These are phyloP conservation scores for Hortaea sp. DNA, from an alignment of 2,329 filamentous ascomycete genomes.

Conservation along the genomic window DNA sequence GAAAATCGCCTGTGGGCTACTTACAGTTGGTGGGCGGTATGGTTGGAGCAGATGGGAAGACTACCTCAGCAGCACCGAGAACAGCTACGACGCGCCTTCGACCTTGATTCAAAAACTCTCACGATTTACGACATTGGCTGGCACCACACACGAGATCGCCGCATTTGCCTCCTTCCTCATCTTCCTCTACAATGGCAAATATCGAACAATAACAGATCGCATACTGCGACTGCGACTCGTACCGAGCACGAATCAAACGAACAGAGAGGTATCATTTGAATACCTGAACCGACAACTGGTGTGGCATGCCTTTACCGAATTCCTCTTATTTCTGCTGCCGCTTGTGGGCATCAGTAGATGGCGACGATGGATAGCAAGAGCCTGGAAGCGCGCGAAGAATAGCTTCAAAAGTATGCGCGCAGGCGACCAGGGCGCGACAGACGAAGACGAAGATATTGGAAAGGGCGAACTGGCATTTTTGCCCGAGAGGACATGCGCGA, in stretches of 20 bases:
- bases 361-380: slow-evolving; percentile 76
- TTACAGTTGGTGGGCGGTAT: slow-evolving; percentile 82
- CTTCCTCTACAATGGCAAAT: slow-evolving; percentile 83
- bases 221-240: slow-evolving; percentile 74
- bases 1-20: slow-evolving; percentile 70
- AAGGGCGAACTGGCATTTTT: slow-evolving; percentile 65
- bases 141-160: slow-evolving; percentile 68
- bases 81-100: slow-evolving; percentile 55
- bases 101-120: slow-evolving; percentile 49
- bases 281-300: slow-evolving; percentile 95
- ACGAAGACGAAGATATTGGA: slow-evolving; percentile 32
- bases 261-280: slow-evolving; percentile 89
- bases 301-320: slow-evolving; percentile 99
- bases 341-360: slow-evolving; percentile 91
- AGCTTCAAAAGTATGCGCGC: slow-evolving; percentile 40
- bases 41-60: slow-evolving; percentile 87
- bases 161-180: slow-evolving; percentile 79
- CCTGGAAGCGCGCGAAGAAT: slow-evolving; percentile 72
- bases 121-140: slow-evolving; percentile 56
- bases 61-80: slow-evolving; percentile 67
- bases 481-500: slow-evolving; percentile 88
- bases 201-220: slow-evolving; percentile 82
- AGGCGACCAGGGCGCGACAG: slow-evolving; percentile 23
- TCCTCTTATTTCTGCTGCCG: slow-evolving; percentile 91
- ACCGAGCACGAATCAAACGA: slow-evolving; percentile 74